phyloP scores from a whole-genome alignment of 306 rosid genomes.

The Prunus mume region DNA sequence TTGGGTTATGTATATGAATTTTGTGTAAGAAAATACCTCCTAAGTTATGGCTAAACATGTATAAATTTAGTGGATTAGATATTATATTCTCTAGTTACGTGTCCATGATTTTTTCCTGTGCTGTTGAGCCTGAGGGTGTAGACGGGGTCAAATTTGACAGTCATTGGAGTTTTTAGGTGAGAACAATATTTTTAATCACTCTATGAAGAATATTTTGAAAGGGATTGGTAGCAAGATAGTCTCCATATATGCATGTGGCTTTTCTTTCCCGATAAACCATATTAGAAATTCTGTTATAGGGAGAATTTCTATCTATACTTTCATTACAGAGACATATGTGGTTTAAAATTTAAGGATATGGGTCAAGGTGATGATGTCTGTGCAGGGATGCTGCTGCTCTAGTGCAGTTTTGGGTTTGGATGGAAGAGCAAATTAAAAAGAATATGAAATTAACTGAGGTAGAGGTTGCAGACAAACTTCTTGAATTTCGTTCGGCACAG shows the following conservation, averaged over 20 bases:
- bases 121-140: neutral
- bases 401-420: conserved; percentile 92
- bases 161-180: neutral
- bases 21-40: neutral
- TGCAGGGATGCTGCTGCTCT: conserved; percentile 96
- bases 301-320: conserved; percentile 1
- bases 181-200: neutral
- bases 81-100: neutral
- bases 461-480: conserved; percentile 81
- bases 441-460: conserved; percentile 64
- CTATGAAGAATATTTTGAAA: neutral
- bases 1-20: neutral
- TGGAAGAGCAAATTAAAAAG: conserved; percentile 65
- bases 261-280: neutral
- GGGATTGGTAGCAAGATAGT: neutral
- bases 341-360: conserved; percentile 4
- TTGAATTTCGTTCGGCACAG: conserved; percentile 83
- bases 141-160: neutral
- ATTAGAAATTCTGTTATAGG: neutral
- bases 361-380: conserved; percentile 28
- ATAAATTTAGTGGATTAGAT: neutral
- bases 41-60: neutral
- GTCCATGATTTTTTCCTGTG: neutral
- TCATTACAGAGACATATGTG: neutral
- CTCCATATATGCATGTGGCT: neutral